phyloP scores from a whole-genome alignment of 345 rosid species.

The Lenwebbia sp. region DNA sequence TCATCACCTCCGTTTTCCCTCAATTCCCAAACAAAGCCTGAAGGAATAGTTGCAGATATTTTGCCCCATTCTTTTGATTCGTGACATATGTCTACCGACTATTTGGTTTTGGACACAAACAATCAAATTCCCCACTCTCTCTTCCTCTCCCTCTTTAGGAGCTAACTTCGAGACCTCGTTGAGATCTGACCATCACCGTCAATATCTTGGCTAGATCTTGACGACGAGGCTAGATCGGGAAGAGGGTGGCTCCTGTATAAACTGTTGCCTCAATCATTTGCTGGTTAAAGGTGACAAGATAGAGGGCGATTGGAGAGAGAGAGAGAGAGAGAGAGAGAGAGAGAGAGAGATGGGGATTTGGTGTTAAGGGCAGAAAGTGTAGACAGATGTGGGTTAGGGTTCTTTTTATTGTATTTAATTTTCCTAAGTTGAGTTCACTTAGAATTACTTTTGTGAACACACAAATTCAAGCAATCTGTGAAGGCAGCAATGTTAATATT shows the following conservation, averaged over 20 bases:
- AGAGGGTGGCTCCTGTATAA: neutral
- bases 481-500: neutral
- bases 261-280: neutral
- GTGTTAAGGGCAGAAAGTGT: no score
- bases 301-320: neutral
- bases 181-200: neutral
- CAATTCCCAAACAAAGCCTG: neutral
- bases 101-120: neutral
- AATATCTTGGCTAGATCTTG: neutral
- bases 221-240: neutral
- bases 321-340: no score
- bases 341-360: no score
- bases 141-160: neutral
- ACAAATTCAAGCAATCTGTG: neutral
- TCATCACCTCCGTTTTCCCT: neutral
- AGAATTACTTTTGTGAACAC: neutral
- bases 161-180: neutral
- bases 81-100: neutral
- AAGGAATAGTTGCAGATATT: neutral
- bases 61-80: neutral
- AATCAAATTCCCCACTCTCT: neutral
- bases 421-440: no score
- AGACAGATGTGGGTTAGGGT: neutral
- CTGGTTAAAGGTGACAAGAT: neutral
- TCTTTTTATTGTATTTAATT: neutral